Conservation (phyloP, 345 rosid genomes). For the Melaleuca alternifolia region DNA sequence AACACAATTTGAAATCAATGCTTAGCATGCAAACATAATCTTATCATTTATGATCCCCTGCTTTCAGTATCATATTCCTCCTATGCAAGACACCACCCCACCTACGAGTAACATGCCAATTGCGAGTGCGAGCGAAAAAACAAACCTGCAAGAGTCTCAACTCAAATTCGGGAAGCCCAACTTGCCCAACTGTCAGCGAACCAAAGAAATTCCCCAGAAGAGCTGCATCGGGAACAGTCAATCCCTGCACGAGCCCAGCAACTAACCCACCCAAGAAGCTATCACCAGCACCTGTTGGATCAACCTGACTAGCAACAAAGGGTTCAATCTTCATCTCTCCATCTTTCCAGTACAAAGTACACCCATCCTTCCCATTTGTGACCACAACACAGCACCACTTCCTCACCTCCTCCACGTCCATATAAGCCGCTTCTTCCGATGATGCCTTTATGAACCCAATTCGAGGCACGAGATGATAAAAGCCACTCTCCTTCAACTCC, state of each 20-base stretch:
- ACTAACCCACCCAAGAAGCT: slow-evolving; percentile 82
- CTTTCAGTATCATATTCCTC: neutral
- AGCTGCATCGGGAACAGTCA: slow-evolving; percentile 86
- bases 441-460: slow-evolving; percentile 83
- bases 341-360: slow-evolving; percentile 46
- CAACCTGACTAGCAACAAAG: slow-evolving; percentile 60
- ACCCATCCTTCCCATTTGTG: slow-evolving; percentile 81
- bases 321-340: slow-evolving; percentile 46
- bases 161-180: slow-evolving; percentile 78
- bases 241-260: slow-evolving; percentile 64
- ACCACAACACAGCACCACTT: slow-evolving; percentile 76
- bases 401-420: slow-evolving; percentile 79
- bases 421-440: slow-evolving; percentile 62
- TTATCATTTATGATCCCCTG: neutral
- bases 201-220: slow-evolving; percentile 87
- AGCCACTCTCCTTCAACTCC: slow-evolving; percentile 47
- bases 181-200: slow-evolving; percentile 78
- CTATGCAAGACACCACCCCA: neutral
- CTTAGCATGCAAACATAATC: neutral
- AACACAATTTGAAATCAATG: neutral
- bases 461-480: slow-evolving; percentile 40
- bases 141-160: slow-evolving; percentile 58
- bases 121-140: neutral
- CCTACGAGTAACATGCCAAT: neutral
- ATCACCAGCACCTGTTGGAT: slow-evolving; percentile 98